Conservation (phyloP, 1,284 basidiomycete genomes). For the Malassezia restricta region DNA sequence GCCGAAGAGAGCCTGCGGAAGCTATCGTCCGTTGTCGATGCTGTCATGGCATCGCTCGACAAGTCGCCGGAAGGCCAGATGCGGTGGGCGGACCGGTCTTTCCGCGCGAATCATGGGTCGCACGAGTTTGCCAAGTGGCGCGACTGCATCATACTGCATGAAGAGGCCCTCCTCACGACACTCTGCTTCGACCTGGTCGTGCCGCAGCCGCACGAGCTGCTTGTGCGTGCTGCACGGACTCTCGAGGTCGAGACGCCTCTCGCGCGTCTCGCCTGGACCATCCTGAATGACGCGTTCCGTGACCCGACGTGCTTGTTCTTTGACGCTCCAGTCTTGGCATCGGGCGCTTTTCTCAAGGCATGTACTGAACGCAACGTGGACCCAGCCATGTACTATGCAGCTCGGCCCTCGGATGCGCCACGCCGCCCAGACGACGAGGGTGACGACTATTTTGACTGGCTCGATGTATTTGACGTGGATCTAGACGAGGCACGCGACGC, state of each 20-base stretch:
- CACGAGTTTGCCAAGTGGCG: conserved; percentile 52
- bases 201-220: conserved; percentile 58
- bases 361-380: conserved; percentile 21
- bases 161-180: conserved; percentile 72
- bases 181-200: conserved; percentile 83
- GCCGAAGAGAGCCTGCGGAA: conserved; percentile 77
- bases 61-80: conserved; percentile 49
- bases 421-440: conserved; percentile 11
- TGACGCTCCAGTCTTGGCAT: conserved; percentile 38
- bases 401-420: conserved; percentile 6
- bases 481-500: conserved; percentile 28
- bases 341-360: conserved; percentile 34
- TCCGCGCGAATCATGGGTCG: conserved; percentile 17
- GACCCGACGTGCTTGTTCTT: conserved; percentile 32
- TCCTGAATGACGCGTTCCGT: conserved; percentile 29
- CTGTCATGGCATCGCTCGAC: conserved; percentile 59
- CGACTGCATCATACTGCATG: conserved; percentile 60
- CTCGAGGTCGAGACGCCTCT: conserved; percentile 22
- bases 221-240: conserved; percentile 27
- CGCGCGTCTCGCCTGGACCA: conserved; percentile 29
- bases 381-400: conserved; percentile 18
- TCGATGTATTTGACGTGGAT: conserved; percentile 36
- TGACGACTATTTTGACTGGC: conserved; percentile 17
- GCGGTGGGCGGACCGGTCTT: conserved; percentile 29
- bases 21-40: conserved; percentile 66